Evolutionary conservation across 2,329 filamentous ascomycete genomes (phyloP).

Genomic region (Colletotrichum tropicicola): DNA sequence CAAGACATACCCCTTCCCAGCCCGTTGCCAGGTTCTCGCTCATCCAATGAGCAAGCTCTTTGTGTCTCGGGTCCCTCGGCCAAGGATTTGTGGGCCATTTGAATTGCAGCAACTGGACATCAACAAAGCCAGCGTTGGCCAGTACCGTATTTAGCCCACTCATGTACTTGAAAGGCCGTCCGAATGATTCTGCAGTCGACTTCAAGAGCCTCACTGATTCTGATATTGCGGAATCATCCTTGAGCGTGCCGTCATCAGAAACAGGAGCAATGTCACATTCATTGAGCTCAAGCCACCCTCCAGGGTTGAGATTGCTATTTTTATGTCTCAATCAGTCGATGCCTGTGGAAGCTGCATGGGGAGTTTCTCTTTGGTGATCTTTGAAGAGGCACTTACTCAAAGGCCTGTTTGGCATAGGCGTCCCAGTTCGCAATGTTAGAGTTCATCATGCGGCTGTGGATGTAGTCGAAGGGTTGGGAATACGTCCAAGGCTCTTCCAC

Average conservation of each 20-base stretch:
- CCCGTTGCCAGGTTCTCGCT: not conserved
- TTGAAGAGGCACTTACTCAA: conserved; percentile 35
- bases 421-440: not conserved
- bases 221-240: conserved; percentile 33
- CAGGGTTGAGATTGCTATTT: conserved; percentile 39
- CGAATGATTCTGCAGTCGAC: not conserved
- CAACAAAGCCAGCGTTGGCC: not conserved
- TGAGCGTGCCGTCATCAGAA: conserved; percentile 33
- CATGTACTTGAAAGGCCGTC: not conserved
- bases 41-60: not conserved
- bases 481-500: conserved; percentile 43
- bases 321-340: too few relatives aligned
- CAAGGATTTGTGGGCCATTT: conserved; percentile 4
- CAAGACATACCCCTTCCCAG: conserved; percentile 1
- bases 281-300: conserved; percentile 53
- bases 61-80: not conserved
- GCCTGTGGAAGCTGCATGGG: too few relatives aligned
- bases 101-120: not conserved
- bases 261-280: conserved; percentile 45
- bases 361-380: too few relatives aligned
- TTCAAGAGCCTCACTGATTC: conserved; percentile 37
- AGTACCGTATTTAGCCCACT: not conserved
- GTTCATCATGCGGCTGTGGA: conserved; percentile 9
- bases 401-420: conserved; percentile 36
- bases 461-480: conserved; percentile 23